Evolutionary conservation across 768 basidiomycete species (phyloP), one percentile per base, ranked within the genome.

Genomic region (Serendipita sp.): DNA sequence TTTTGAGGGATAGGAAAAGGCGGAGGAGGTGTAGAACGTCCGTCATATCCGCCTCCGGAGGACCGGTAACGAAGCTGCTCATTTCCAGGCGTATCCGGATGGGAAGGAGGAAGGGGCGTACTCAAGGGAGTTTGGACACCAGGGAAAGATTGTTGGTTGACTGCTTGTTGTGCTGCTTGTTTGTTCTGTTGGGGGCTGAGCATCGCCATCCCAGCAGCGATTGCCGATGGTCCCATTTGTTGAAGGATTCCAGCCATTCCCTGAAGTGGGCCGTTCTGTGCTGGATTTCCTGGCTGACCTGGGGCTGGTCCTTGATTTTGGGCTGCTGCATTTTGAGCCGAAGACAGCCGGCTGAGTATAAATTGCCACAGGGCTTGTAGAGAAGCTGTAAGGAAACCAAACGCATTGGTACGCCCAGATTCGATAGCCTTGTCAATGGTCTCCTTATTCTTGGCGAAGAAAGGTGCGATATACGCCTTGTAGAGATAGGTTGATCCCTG

Each of bases 401-500:
- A 58, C 35, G 76, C 71, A 67, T 83, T 85, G 67, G 70, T 70
- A 67, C 85, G 84, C 2, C 81, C 78, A 3, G 81, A 75, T 38
- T 75, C 71, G 67, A 89, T 80, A 56, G 81, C 76, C 3, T 78
- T 78, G 69, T 89, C 86, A 32, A 88, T 75, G 11, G 81, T 77
- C 15, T 74, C 76, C 69, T 88, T 85, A 69, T 88, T 82, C 65
- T 74, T 75, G 63, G 70, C 66, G 70, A 83, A 78, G 74, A 83
- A 86, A 1, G 87, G 86, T 63, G 81, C 77, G 2, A 88, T 68
- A 70, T 82, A 83, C 7, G 77, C 73, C 65, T 77, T 74, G 74
- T 85, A 88, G 65, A 88, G 73, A 73, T 81, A 85, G 0, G 80
- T 80, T 3, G 86, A 85, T 52, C 86, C 87, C 86, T 88, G 56